Base-by-base conservation (phyloP, 2,329 filamentous ascomycete species). In the Tolypocladium sp. region DNA sequence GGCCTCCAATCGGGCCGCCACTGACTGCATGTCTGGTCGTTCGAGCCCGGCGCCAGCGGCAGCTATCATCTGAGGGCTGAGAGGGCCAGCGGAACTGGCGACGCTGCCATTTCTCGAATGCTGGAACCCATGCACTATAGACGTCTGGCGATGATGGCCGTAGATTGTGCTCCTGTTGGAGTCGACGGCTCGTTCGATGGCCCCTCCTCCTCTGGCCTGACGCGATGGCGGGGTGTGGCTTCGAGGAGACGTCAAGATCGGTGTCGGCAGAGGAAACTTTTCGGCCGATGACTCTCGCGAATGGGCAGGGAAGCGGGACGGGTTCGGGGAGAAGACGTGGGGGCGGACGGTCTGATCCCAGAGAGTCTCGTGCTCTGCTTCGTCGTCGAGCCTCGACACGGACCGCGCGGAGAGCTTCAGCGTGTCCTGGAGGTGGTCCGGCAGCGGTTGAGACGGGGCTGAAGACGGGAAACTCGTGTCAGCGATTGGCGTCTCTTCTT, bases 91-190 rank as follows among this genome's bases (percentile, higher is more conserved):
- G 41, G 88, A 84, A 71, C 90, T 92, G 64, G 87, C 85, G 69
- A 89, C 85, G 76, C 92, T 97, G 67, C 92, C 89, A 82, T 95
- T 96, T 75, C 93, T 82, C 67, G 84, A 84, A 83, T 99, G 94
- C 73, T 96, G 92, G 65, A 96, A 87, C 68, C 94, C 93, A 84
- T 97, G 91, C 59, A 97, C 92, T 67, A 97, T 97, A 55, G 93
- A 97, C 0, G 93, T 96, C 77, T 99, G 92, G 58, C 94, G 88
- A 75, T 97, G 92, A 73, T 99, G 92, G 61, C 90, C 91, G 79
- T 97, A 86, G 30, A 78, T 69, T 40, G 76, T 76, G 51, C 74
- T 73, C 69, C 85, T 86, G 58, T 83, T 85, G 55, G 78, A 64
- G 51, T 86, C 84, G 61, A 80, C 73, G n/a, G 77, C 69, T 64